Base-by-base conservation (phyloP, 2,329 filamentous ascomycete species). In the Chrysoporthe cubensis region DNA sequence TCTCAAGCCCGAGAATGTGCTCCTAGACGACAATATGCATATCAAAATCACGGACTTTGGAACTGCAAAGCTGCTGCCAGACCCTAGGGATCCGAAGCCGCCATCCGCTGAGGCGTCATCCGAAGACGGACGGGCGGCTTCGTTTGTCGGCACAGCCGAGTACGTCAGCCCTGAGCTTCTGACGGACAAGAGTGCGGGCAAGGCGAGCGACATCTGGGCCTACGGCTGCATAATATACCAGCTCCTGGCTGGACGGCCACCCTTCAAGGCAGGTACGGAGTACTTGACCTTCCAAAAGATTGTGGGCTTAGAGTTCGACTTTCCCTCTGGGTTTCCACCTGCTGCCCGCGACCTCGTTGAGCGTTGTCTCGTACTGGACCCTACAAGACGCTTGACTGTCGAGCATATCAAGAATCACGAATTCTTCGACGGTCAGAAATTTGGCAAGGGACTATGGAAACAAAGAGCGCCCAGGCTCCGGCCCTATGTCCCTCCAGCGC, bases 281-380 rank as follows among this genome's bases (percentile, higher is more conserved):
- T 99, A 98, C 75, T 86, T 96, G 76, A 99, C 96, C 0, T 99
- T 99, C 76, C 96, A 99, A 78, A 99, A 98, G 80, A 99, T 99
- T 76, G 93, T 99, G 64, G 91, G 87, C 43, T 84, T 99, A 56
- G 95, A 99, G 65, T 99, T 98, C 76, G 91, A 95, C 58, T 99
- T 98, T 71, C 96, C 96, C 0, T 80, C 88, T 40, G 94, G 93
- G 1, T 99, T 99, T 73, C 96, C 96, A 1, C 83, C 90, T 5
- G 87, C 93, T 1, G 96, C 96, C 26, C 90, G 90, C 69, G 96
- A 99, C 78, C 83, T 99, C 18, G 90, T 99, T 1, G 95, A 98
- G 78, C 87, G 96, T 70, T 88, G 97, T 57, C 83, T 99, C 16
- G 95, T 99, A 1, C 83, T 97, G 48, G 96, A 99, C 73, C 96